phyloP scores from a whole-genome alignment of 176 grass and related monocot species.

The Microstegium vimineum region DNA sequence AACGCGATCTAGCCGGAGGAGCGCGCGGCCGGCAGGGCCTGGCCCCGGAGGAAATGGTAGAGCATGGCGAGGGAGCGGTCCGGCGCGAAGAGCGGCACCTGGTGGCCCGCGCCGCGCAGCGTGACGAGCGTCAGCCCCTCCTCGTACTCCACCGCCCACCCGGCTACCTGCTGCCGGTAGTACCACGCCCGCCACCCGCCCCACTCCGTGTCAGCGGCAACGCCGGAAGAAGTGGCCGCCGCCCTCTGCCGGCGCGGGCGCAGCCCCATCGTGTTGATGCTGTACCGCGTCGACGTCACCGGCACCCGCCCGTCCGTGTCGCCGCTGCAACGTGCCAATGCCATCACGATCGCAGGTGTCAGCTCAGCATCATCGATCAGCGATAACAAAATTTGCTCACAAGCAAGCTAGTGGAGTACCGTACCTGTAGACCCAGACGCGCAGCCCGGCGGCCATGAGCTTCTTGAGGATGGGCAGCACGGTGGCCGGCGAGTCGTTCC shows the following conservation, averaged over 20 bases:
- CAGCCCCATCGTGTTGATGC: constrained; percentile 69
- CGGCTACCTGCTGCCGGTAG: constrained; percentile 68
- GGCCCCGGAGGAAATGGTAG: constrained; percentile 69
- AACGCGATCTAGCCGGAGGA: background rate
- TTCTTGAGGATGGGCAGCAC: constrained; percentile 72
- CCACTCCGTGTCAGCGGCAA: background rate
- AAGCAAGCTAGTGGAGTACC: no score
- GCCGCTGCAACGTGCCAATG: no score
- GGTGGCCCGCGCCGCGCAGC: constrained; percentile 87
- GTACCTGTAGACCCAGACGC: constrained; percentile 92
- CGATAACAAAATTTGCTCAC: no score
- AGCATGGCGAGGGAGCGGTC: constrained; percentile 55
- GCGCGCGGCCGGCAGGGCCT: constrained; percentile 37
- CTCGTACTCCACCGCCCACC: constrained; percentile 89
- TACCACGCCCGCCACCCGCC: constrained; percentile 83
- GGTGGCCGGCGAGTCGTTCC: constrained; percentile 85
- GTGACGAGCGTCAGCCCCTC: constrained; percentile 72
- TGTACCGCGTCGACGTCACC: constrained; percentile 88
- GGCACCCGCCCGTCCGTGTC: constrained; percentile 92
- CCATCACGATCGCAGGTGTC: no score
- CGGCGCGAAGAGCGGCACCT: constrained; percentile 85
- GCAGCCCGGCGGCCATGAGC: constrained; percentile 75
- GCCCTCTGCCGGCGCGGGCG: constrained; percentile 24
- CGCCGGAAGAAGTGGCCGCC: background rate
- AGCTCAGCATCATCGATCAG: background rate